Percentiles rank a stretch among this genome's conserved stretches.
phyloP scores from a whole-genome alignment of 2,329 filamentous ascomycete genomes.

The Macrophomina phaseolina region DNA sequence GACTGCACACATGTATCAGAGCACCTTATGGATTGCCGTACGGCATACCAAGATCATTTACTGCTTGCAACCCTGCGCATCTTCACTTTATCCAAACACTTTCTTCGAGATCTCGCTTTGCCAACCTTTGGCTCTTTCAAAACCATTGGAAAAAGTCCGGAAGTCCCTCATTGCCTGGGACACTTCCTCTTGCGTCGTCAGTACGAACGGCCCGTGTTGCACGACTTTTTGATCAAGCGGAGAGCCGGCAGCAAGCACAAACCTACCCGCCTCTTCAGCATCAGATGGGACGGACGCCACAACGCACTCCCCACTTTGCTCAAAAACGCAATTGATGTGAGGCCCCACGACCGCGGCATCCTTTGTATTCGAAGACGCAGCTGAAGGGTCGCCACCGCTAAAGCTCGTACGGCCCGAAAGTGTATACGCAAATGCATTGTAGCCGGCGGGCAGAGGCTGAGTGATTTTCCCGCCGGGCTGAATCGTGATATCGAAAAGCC shows the following conservation, averaged over 20 bases:
- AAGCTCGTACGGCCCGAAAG: constrained; percentile 75
- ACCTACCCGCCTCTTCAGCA: constrained; percentile 63
- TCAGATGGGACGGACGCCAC: constrained; percentile 71
- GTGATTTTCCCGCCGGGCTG: constrained; percentile 77
- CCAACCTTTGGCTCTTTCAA: constrained; percentile 58
- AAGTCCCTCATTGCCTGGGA: constrained; percentile 71
- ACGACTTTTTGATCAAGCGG: constrained; percentile 64
- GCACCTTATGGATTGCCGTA: too few species aligned
- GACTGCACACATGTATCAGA: too few species aligned
- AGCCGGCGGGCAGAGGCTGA: constrained; percentile 77
- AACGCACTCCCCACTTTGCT: constrained; percentile 76
- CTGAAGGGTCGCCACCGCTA: constrained; percentile 45
- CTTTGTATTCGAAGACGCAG: constrained; percentile 35
- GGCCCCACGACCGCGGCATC: constrained; percentile 58
- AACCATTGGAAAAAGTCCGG: constrained; percentile 40
- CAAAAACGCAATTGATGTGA: constrained; percentile 90
- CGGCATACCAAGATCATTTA: too few species aligned
- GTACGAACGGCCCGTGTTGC: constrained; percentile 48
- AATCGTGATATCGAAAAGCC: constrained; percentile 85
- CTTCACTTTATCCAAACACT: constrained; percentile 52
- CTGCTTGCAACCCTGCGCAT: too few species aligned
- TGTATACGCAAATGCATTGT: constrained; percentile 90
- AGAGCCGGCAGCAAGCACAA: constrained; percentile 77
- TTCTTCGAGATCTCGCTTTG: constrained; percentile 84
- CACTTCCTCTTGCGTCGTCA: constrained; percentile 82